Base-by-base conservation (phyloP, 164 flowering plant species). In the Litsea cubeba region DNA sequence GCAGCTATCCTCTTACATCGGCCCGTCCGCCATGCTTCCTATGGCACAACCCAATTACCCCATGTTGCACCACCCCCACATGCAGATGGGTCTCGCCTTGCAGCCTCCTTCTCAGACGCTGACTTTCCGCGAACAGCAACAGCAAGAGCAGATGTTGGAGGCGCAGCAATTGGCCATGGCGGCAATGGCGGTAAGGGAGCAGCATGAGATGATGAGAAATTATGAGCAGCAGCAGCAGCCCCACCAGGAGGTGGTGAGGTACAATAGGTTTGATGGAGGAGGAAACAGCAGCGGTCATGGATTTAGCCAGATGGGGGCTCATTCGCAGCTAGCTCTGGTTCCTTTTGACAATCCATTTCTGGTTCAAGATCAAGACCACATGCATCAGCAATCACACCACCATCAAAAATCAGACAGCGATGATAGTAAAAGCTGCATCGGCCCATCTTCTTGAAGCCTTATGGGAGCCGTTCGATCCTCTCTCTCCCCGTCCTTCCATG, bases 141-240 rank as follows among this genome's bases (percentile, higher is more conserved):
- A 87, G 79, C 50, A 68, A 23, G 86, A 87, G 79, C 68, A 81
- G 23, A 65, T 82, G 23, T 85, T 79, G 72, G 84, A 85, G 18
- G 84, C 85, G 62, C 86, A 85, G 20, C 22, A 81, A 49, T 82
- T 83, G 1, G 86, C 78, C 32, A 32, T 32, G 12, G 83, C 68
- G 0, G 82, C 82, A 0, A 79, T 75, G 1, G 79, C 84, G 67
- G 86, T 8, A 8, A 40, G 46, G 46, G 46, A 40, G 46, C 46
- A 73, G 58, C 75, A 84, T 69, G 85, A 83, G 76, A 68, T 83
- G 82, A 68, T 81, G 54, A 73, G 86, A 72, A 70, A 24, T 50
- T 83, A 72, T 57, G 84, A 78, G 49, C 85, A 82, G 49, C 85
- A 82, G 23, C 84, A 80, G 73, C 24, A 77, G 28, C 46, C 22